Conservation (phyloP, 2,329 filamentous ascomycete genomes). For the Teratosphaeria pseudoeucalypti region DNA sequence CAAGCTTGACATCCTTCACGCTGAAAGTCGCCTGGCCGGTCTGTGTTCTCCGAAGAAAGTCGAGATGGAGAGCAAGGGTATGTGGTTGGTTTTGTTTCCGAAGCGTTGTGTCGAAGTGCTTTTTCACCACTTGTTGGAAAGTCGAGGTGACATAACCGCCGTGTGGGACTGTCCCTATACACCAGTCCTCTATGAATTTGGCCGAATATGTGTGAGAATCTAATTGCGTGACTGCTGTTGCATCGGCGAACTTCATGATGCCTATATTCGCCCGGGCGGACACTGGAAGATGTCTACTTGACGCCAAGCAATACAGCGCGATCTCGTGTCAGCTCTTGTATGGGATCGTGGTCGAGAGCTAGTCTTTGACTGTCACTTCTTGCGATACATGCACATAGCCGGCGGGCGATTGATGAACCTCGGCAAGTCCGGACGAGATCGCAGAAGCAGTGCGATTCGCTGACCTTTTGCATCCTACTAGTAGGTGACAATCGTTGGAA, state of each 20-base stretch:
- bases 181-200: constrained; percentile 49
- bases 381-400: not conserved
- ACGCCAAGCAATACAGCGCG: not conserved
- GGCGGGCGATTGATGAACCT: not conserved
- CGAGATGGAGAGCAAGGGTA: constrained; percentile 53
- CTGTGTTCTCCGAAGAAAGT: constrained; percentile 55
- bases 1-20: constrained; percentile 55
- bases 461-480: too few species aligned
- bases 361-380: not conserved
- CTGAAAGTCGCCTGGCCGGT: constrained; percentile 46
- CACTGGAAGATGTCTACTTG: not conserved
- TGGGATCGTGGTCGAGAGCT: not conserved
- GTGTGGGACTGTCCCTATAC: constrained; percentile 59
- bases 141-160: constrained; percentile 58
- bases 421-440: not conserved
- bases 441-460: not conserved
- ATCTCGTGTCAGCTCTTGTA: not conserved
- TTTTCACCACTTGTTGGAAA: constrained; percentile 48
- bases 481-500: too few species aligned
- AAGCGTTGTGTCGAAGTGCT: constrained; percentile 50
- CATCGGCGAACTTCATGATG: constrained; percentile 22
- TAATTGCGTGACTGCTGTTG: constrained; percentile 38
- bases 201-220: constrained; percentile 50
- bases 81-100: constrained; percentile 50
- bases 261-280: not conserved